phyloP scores from a whole-genome alignment of 768 basidiomycete genomes.

The Grammothele lineata region DNA sequence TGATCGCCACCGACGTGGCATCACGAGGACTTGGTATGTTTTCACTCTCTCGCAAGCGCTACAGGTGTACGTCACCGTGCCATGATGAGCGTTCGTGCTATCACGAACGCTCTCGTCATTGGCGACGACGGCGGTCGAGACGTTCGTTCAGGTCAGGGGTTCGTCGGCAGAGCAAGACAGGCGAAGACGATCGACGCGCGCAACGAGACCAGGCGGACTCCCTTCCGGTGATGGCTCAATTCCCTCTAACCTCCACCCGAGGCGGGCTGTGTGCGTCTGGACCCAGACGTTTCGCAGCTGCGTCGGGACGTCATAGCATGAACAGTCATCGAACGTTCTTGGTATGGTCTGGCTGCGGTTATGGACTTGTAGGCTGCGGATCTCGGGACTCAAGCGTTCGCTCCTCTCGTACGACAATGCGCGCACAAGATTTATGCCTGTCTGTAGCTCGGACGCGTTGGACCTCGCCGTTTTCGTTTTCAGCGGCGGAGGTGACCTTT shows the following conservation, averaged over 20 bases:
- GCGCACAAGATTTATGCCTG: slow-evolving; percentile 51
- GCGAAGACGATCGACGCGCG: slow-evolving; percentile 28
- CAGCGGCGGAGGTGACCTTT: slow-evolving; percentile 36
- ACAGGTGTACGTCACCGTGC: slow-evolving; percentile 28
- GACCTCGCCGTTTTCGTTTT: slow-evolving; percentile 23
- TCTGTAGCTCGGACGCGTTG: slow-evolving; percentile 47
- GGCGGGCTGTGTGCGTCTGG: slow-evolving; percentile 31
- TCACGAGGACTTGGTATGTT: slow-evolving; percentile 99
- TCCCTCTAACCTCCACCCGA: slow-evolving; percentile 41
- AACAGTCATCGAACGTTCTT: slow-evolving; percentile 41
- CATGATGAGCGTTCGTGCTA: slow-evolving; percentile 25
- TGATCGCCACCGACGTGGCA: slow-evolving; percentile 98
- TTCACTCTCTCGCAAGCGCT: slow-evolving; percentile 47
- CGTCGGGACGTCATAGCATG: slow-evolving; percentile 33
- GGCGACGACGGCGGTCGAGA: slow-evolving; percentile 11
- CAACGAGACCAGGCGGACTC: slow-evolving; percentile 27
- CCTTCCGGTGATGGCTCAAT: slow-evolving; percentile 21
- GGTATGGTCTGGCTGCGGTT: slow-evolving; percentile 47
- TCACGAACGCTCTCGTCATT: slow-evolving; percentile 7
- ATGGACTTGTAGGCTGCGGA: slow-evolving; percentile 41
- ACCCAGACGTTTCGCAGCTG: slow-evolving; percentile 28
- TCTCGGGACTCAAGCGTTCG: slow-evolving; percentile 33
- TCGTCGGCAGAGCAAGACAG: slow-evolving; percentile 33
- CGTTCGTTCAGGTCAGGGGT: slow-evolving; percentile 32
- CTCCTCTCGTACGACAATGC: slow-evolving; percentile 35